Percentiles rank a stretch among this genome's conserved stretches.
These are phyloP conservation scores for Carex arenaria DNA, from an alignment of 202 grass and related monocot genomes.

Conservation along the genomic window DNA sequence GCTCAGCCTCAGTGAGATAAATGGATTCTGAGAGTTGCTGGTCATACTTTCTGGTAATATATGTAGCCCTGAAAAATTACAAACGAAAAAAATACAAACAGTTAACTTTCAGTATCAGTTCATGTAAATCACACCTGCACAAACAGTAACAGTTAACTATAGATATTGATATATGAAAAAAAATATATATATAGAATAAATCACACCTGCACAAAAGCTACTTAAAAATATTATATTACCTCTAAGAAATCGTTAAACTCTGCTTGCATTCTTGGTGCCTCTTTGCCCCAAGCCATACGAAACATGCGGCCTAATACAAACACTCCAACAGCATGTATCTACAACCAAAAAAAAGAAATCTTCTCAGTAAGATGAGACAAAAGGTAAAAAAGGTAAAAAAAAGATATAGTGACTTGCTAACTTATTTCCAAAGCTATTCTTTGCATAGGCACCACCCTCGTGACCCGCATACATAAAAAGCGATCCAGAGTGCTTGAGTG, in stretches of 20 bases:
- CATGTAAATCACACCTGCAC: not conserved
- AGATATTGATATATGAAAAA: slow-evolving; percentile 16
- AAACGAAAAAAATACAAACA: not conserved
- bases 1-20: slow-evolving; percentile 91
- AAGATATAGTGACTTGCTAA: slow-evolving; percentile 28
- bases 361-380: slow-evolving; percentile 27
- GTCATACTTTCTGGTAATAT: slow-evolving; percentile 72
- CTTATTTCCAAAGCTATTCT: slow-evolving; percentile 97
- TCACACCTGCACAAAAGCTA: not conserved
- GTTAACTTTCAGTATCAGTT: not conserved
- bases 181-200: not conserved
- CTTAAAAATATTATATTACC: not conserved
- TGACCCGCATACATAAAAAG: slow-evolving; percentile 97
- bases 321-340: no score
- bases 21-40: slow-evolving; percentile 67
- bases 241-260: no score
- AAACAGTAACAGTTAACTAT: not conserved
- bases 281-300: no score
- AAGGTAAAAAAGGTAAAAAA: slow-evolving; percentile 8
- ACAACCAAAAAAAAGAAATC: not conserved
- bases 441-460: slow-evolving; percentile 90
- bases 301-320: no score
- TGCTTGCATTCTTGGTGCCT: no score
- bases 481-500: slow-evolving; percentile 90
- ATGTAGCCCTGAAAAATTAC: slow-evolving; percentile 47